Evolutionary conservation across 1,284 basidiomycete species (phyloP), one percentile per base, ranked within the genome.

Genomic region (Ceratobasidium sp.): DNA sequence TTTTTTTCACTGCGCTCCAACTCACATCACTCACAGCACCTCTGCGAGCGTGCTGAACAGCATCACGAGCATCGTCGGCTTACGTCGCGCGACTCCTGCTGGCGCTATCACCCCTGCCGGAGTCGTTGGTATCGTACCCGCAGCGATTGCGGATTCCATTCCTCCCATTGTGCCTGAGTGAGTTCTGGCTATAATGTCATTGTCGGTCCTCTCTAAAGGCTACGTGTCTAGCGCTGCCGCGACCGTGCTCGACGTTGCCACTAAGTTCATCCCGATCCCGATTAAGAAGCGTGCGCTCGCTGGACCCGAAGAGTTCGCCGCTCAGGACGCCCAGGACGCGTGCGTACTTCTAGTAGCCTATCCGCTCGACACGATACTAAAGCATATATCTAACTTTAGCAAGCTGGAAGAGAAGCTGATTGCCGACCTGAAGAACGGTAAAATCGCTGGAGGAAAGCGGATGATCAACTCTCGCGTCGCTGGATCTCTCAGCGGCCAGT

Each of bases 371-470:
- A 11, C 35, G 51, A 15, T 26, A 45, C 63, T 75, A 6, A 75
- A 17, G 15, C 13, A 56, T 31, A 37, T 37, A 31, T 13, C 3
- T 20, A 15, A 23, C 23, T 60, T 35, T 17, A 75, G 74, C 5
- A 37, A 66, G 54, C 53, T 75, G 28, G 74, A 75, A 28, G 74
- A 45, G 10, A 63, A 75, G 53, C 39, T 75, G 39, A 75, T 75
- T 45, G 61, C 51, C 2, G 53, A 66, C 39, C 53, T 75, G 63
- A 45, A 66, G 49, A 66, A 75, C 53, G 61, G 74, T n/a, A 66
- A 47, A 35, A 39, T 53, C 1, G 74, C 31, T 26, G 61, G 64
- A 63, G 64, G 56, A 63, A 75, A 66, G 74, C 74, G 74, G 20
- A 51, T 75, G 37, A 39, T 75, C 3, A 51, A 53, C 49, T 66